Evolutionary conservation across 352 stramenopile species (phyloP).

Genomic region (Phytophthora tubulina): DNA sequence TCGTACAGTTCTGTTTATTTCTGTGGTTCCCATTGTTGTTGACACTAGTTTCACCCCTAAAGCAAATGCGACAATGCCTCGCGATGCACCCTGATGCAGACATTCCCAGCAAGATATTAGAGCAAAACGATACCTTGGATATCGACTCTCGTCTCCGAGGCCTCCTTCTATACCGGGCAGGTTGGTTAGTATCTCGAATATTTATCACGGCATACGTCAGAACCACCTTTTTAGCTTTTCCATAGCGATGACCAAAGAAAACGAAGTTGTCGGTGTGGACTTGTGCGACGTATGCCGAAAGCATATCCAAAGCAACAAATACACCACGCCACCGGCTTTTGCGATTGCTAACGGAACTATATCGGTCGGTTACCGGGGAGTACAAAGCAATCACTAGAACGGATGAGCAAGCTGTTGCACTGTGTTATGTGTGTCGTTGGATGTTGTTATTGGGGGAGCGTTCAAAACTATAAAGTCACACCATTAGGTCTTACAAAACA

Average conservation of each 20-base stretch:
- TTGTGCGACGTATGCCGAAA: background rate
- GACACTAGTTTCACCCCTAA: background rate
- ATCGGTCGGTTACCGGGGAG: background rate
- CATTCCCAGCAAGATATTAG: background rate
- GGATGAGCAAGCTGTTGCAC: constrained; percentile 16
- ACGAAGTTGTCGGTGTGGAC: background rate
- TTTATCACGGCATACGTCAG: too few relatives aligned
- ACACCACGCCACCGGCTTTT: background rate
- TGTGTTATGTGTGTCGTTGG: too few relatives aligned
- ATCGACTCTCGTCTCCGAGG: constrained; percentile 1
- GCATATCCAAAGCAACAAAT: background rate
- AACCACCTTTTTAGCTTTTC: background rate
- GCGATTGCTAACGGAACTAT: constrained; percentile 25
- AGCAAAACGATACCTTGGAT: background rate
- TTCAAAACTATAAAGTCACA: too few relatives aligned
- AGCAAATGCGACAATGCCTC: background rate
- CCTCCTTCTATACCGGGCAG: background rate
- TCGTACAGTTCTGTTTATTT: background rate
- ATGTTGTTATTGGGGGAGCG: too few relatives aligned
- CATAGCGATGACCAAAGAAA: background rate
- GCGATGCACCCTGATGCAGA: background rate
- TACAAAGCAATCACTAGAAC: constrained; percentile 1
- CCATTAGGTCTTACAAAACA: too few relatives aligned
- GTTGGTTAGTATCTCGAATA: background rate
- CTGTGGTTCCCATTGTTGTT: too few relatives aligned